Base-by-base conservation (phyloP, 2,329 filamentous ascomycete species). In the Nothophaeocryptopus gaeumannii region DNA sequence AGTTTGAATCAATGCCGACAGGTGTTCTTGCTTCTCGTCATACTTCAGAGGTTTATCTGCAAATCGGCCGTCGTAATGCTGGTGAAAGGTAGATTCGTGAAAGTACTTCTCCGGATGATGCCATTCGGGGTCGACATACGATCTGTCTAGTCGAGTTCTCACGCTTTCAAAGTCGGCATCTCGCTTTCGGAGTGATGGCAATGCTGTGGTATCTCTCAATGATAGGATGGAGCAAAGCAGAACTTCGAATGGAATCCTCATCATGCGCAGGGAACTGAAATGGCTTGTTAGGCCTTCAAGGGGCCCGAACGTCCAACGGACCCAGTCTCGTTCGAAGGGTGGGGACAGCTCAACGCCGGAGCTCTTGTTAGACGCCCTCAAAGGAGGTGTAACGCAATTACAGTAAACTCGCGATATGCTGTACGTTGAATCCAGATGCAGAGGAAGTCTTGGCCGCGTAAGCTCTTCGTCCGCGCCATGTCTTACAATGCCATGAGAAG, bases 31-130 rank as follows among this genome's bases (percentile, higher is more conserved):
- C 20, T 76, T 74, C 38, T 76, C 67, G n/a, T 75, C 67, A 35
- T 75, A 72, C 2, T 72, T 65, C 2, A 83, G 67, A 5, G 68
- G 61, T 5, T 64, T 50, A 2, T 70, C 65, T 15, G 77, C 78
- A 61, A 82, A 84, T 38, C 74, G 77, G 50, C 78, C 78, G 58
- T 81, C 79, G 65, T 81, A 81, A 56, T 81, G 78, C 45, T 72
- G 69, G 58, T 79, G 71, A 63, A 81, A 81, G 53, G 73, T 74
- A 43, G 62, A 54, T 40, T 78, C 76, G 61, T 75, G 74, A 61
- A 79, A 79, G 62, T 79, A 79, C 63, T 79, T 79, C 33, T 69
- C 63, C 10, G 64, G 69, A 2, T 71, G 68, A 45, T 74, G 69
- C 36, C 63, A 58, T 31, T 66, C 61, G 48, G 39, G 37, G 8